Evolutionary conservation across 2,329 filamentous ascomycete genomes (phyloP), one percentile per base, ranked within the genome.

Genomic region (Nigrospora osmanthi): DNA sequence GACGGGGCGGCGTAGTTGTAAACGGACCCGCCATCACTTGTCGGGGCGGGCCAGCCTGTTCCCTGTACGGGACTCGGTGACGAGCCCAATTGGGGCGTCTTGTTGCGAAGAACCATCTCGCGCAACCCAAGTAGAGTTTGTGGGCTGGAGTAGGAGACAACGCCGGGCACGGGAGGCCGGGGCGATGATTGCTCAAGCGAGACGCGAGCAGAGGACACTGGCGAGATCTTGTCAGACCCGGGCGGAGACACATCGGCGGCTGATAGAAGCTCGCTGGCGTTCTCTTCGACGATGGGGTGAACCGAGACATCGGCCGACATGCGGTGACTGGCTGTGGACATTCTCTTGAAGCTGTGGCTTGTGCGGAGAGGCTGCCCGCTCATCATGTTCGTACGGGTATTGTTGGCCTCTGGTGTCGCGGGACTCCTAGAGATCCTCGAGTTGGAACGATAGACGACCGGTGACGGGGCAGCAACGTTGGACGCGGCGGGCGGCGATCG

Each of bases 51-150:
- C 19, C 19, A 23, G 7, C 19, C 19, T 23, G 19, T 4, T 4
- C 19, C 19, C 7, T 23, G 19, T 4, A 7, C 19, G 19, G 19
- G 19, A 7, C 19, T 23, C 4, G 19, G 19, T 4, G 19, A 4
- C 23, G 23, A 10, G 23, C 23, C 23, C 23, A 28, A 10, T 28
- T 28, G 23, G 23, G 23, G 23, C 23, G 23, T 28, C 52, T 74
- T 78, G 54, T 64, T 73, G 23, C 74, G 72, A 16, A 81, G 63
- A 37, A 76, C 68, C 59, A 70, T 65, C 34, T 81, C 77, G 12
- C 77, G 70, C 58, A 75, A 70, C 2, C 73, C 75, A 28, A 81
- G 67, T 6, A 81, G 65, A 6, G 76, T 80, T 51, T 78, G 72
- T 0, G 73, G 72, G 47, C 67, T 72, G n/a, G 66, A 59, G 49